phyloP scores from a whole-genome alignment of 2,329 filamentous ascomycete species.

The Penicillium olsonii region DNA sequence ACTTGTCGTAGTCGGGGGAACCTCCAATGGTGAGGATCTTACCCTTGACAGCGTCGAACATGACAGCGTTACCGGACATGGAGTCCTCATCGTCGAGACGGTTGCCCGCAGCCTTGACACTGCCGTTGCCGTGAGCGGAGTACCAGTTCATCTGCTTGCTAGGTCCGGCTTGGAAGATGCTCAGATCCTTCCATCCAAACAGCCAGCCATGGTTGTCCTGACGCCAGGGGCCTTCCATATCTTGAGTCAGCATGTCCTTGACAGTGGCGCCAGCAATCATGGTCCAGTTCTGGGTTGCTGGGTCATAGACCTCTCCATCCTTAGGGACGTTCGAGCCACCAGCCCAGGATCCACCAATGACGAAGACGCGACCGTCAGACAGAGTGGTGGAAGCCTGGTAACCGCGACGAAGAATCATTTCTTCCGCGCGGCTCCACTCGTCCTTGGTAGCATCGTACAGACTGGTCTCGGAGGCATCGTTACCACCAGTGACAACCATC shows the following conservation, averaged over 20 bases:
- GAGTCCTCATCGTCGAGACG: conserved; percentile 49
- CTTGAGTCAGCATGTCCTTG: conserved; percentile 46
- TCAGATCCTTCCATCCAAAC: conserved; percentile 51
- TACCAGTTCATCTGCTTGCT: conserved; percentile 61
- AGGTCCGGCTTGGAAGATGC: conserved; percentile 59
- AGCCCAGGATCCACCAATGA: conserved; percentile 60
- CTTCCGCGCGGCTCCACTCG: conserved; percentile 35
- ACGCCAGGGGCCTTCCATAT: conserved; percentile 41
- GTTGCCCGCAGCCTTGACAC: conserved; percentile 44
- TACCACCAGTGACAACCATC: conserved; percentile 58
- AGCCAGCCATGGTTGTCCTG: conserved; percentile 59
- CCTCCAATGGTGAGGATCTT: conserved; percentile 60
- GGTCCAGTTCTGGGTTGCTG: conserved; percentile 50
- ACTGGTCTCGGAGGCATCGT: conserved; percentile 51
- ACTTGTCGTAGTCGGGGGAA: conserved; percentile 47
- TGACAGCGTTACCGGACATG: conserved; percentile 59
- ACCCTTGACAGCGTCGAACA: conserved; percentile 58
- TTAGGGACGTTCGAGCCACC: conserved; percentile 51
- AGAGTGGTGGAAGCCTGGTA: conserved; percentile 56
- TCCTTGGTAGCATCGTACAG: conserved; percentile 36
- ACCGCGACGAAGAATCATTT: conserved; percentile 52
- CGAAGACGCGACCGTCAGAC: conserved; percentile 58
- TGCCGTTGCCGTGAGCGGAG: conserved; percentile 47
- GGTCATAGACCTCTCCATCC: conserved; percentile 59
- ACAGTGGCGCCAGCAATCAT: conserved; percentile 51